Evolutionary conservation across 208 protist genomes (phyloP), one percentile per base, ranked within the genome.

Genomic region (Spironucleus salmonicida): DNA sequence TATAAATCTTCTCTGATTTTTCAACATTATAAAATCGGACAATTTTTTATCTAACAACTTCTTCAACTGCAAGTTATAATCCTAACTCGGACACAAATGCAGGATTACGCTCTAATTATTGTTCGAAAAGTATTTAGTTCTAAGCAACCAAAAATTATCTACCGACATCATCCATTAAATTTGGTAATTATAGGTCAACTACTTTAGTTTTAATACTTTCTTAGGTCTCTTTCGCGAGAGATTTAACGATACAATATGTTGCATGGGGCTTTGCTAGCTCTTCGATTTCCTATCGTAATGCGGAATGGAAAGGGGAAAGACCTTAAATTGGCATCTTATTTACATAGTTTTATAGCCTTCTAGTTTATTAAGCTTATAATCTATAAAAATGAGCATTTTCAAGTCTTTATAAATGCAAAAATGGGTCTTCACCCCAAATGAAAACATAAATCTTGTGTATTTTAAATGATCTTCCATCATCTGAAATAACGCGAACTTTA

Each of bases 341-440:
- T 9, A 71, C n/a, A n/a, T 15, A 71, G 2, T 9, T 15, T 30
- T 71, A 29, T 7, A 45, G 45, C 15, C 38, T 40, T n/a, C 13
- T 30, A 9, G 45, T 9, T 26, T 9, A 40, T 38, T 71, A 9
- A 11, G 34, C 38, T 38, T 71, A 4, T 9, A 45, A 7, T 32
- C 64, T n/a, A 15, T 42, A 35, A 19, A 45, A 11, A 15, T 42
- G 7, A 38, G 64, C 64, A 9, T 71, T n/a, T 32, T 38, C 9
- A 15, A 71, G 64, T n/a, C 64, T n/a, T 4, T 71, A 9, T 2
- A 49, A 11, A 42, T 45, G 45, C 9, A 42, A 45, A 15, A 9
- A 23, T n/a, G 64, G 64, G 38, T 71, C 64, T 71, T 71, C 64
- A 15, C 64, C 64, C 64, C 64, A 71, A n/a, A 71, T 30, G 64